Conservation (phyloP, 257 asterid species). For the Lycium barbarum region DNA sequence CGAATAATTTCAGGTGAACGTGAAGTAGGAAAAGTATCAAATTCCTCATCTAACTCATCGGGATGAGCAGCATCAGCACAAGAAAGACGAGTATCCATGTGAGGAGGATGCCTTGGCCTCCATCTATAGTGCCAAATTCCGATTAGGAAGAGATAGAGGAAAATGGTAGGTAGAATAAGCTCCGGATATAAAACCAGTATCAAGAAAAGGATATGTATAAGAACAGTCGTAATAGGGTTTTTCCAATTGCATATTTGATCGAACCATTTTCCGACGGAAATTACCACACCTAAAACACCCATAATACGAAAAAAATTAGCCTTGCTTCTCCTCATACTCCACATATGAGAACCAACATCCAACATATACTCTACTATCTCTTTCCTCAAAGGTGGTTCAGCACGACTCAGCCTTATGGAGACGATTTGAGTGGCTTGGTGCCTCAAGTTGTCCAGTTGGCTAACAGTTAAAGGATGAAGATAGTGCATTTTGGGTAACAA, state of each 20-base stretch:
- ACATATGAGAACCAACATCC: conserved; percentile 63
- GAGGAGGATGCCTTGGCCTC: conserved; percentile 66
- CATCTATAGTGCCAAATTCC: conserved; percentile 62
- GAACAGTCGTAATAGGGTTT: conserved; percentile 57
- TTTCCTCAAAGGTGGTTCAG: conserved; percentile 61
- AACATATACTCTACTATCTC: conserved; percentile 60
- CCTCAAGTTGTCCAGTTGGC: conserved; percentile 59
- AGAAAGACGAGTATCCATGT: conserved; percentile 60
- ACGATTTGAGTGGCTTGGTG: conserved; percentile 62
- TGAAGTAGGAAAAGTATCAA: conserved; percentile 60
- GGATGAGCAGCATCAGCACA: conserved; percentile 56
- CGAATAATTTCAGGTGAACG: conserved; percentile 55
- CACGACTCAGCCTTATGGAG: conserved; percentile 56
- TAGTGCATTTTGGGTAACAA: conserved; percentile 60
- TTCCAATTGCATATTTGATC: conserved; percentile 63
- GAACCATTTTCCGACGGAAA: conserved; percentile 61
- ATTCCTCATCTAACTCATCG: conserved; percentile 62
- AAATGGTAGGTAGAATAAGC: conserved; percentile 59
- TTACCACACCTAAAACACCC: conserved; percentile 55
- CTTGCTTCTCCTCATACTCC: conserved; percentile 69
- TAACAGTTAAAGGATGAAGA: conserved; percentile 52
- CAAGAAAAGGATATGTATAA: conserved; percentile 53
- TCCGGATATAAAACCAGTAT: conserved; percentile 57
- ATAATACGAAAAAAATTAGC: conserved; percentile 60
- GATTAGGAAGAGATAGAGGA: conserved; percentile 56